Conservation (phyloP, 768 basidiomycete species). For the Xerocomus brunneocitrinus region DNA sequence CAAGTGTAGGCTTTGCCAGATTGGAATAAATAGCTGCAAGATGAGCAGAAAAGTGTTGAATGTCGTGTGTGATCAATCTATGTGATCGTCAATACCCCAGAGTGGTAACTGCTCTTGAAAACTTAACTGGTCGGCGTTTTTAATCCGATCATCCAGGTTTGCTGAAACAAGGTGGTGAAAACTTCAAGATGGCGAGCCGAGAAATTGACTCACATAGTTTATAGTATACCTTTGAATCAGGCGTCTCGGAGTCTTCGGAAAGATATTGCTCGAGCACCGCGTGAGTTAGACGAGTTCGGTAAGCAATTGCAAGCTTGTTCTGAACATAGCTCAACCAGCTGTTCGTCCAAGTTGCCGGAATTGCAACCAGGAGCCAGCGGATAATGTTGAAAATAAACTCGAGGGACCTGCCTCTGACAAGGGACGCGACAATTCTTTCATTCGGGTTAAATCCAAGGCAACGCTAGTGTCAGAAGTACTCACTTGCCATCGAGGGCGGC, state of each 20-base stretch:
- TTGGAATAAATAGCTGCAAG: conserved; percentile 94
- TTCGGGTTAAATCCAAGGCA: not conserved
- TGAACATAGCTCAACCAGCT: conserved; percentile 92
- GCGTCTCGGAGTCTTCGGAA: conserved; percentile 58
- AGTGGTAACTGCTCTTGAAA: not conserved
- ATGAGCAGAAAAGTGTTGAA: conserved; percentile 86
- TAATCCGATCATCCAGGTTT: conserved; percentile 92
- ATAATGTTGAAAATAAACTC: conserved; percentile 82
- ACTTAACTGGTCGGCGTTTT: conserved; percentile 87
- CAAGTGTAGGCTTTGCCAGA: conserved; percentile 88
- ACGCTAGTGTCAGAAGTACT: conserved; percentile 22
- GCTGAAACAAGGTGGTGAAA: conserved; percentile 40
- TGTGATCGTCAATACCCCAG: conserved; percentile 6
- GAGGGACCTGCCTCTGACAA: conserved; percentile 79
- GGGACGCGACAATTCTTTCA: conserved; percentile 84
- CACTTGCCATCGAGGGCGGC: conserved; percentile 90
- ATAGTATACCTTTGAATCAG: conserved; percentile 85
- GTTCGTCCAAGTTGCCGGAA: conserved; percentile 91
- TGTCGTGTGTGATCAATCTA: conserved; percentile 94
- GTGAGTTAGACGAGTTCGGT: conserved; percentile 79
- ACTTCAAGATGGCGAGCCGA: not conserved
- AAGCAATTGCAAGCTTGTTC: conserved; percentile 86
- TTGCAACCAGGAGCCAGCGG: conserved; percentile 87
- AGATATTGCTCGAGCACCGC: conserved; percentile 84
- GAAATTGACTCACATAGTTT: conserved; percentile 64